These are phyloP conservation scores for Amylostereum areolatum DNA, from an alignment of 1,284 basidiomycete genomes.

Conservation along the genomic window DNA sequence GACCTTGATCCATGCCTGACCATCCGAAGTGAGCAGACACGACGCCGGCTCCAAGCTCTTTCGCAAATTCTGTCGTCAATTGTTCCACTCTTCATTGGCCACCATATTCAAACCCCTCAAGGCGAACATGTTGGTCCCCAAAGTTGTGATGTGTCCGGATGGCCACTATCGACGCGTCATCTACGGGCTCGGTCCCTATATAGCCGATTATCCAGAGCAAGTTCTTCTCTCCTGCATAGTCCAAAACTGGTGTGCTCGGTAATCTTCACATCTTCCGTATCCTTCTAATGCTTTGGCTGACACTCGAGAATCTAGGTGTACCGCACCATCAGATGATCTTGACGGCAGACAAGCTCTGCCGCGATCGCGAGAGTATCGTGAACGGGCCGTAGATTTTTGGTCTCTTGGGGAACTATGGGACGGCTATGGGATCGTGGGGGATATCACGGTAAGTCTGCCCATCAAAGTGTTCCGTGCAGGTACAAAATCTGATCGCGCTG, in stretches of 20 bases:
- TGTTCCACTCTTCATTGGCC: constrained; percentile 4
- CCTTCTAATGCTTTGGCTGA: background rate
- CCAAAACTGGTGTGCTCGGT: constrained; percentile 18
- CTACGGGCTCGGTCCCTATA: constrained; percentile 15
- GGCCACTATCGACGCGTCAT: constrained; percentile 7
- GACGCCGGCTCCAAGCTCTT: constrained; percentile 7
- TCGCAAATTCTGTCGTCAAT: constrained; percentile 8
- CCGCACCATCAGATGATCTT: background rate
- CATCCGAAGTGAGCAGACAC: background rate
- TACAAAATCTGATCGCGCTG: background rate
- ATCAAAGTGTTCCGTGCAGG: no score
- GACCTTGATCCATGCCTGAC: background rate
- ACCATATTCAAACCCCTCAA: constrained; percentile 9
- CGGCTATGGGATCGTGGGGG: constrained; percentile 3
- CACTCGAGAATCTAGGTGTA: background rate
- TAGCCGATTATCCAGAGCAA: constrained; percentile 20
- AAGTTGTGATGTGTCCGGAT: constrained; percentile 13
- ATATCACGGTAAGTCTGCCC: background rate
- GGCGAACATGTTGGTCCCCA: constrained; percentile 10
- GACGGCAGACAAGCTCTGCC: no score
- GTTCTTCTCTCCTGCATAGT: constrained; percentile 12
- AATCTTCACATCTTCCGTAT: no score
- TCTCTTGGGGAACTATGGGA: constrained; percentile 6
- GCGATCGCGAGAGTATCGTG: no score
- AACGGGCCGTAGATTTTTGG: no score